phyloP scores from a whole-genome alignment of 495 filamentous ascomycete species.

The Aspergillus cavernicola region DNA sequence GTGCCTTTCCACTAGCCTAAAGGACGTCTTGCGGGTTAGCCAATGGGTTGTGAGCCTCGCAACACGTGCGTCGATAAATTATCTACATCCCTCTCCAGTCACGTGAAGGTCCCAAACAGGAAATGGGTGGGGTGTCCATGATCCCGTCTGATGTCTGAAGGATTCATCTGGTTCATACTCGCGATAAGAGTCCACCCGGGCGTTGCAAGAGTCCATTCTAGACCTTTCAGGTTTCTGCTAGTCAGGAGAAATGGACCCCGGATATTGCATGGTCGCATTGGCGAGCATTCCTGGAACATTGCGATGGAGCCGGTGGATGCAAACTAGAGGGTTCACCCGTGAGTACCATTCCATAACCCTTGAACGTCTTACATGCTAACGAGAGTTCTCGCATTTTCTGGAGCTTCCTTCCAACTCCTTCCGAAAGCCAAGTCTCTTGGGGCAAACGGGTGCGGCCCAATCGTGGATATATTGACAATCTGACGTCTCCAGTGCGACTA shows the following conservation, averaged over 20 bases:
- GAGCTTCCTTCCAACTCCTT: neutral
- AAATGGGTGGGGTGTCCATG: too few species aligned
- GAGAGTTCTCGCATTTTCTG: neutral
- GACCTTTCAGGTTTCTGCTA: neutral
- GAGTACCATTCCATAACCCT: neutral
- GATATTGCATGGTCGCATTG: neutral
- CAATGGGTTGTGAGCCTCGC: too few species aligned
- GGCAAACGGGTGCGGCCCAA: neutral
- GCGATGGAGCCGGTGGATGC: neutral
- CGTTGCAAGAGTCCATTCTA: neutral
- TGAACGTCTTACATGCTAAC: neutral
- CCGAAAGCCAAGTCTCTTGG: slow-evolving; percentile 10
- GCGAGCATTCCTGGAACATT: neutral
- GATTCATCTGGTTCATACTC: neutral
- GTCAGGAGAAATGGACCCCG: neutral
- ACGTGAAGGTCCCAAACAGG: too few species aligned
- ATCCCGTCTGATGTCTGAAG: neutral
- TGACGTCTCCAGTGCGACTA: too few species aligned
- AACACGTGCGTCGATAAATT: too few species aligned
- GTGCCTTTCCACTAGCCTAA: too few species aligned
- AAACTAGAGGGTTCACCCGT: slow-evolving; percentile 6
- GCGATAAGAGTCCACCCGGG: neutral
- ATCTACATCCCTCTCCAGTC: too few species aligned
- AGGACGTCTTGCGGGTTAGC: too few species aligned
- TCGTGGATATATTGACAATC: neutral